Evolutionary conservation across 176 grass and related monocot genomes (phyloP).

Genomic region (Puccinellia tenuiflora): DNA sequence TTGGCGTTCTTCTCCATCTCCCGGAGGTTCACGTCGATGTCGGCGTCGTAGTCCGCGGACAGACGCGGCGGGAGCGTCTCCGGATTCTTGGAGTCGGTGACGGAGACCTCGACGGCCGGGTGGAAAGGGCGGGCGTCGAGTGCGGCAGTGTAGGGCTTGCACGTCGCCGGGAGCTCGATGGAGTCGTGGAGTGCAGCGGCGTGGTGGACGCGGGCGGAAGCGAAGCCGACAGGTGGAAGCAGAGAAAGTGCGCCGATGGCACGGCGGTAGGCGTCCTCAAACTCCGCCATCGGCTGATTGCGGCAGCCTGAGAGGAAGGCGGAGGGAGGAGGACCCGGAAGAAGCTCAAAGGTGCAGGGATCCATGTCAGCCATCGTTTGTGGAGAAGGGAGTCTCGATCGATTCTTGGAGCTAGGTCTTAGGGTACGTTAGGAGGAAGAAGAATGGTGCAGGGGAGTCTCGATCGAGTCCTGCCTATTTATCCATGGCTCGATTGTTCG

Average conservation of each 20-base stretch:
- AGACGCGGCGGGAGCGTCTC: background rate
- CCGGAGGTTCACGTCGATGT: slow-evolving; percentile 26
- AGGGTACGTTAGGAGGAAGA: background rate
- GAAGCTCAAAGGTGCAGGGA: background rate
- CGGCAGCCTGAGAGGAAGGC: too few relatives aligned
- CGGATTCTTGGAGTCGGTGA: background rate
- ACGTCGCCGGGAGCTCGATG: background rate
- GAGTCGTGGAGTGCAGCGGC: background rate
- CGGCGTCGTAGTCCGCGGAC: background rate
- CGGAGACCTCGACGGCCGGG: background rate
- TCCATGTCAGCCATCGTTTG: background rate
- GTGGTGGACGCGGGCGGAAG: background rate
- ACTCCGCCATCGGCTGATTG: too few relatives aligned
- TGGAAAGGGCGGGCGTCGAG: background rate
- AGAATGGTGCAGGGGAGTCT: background rate
- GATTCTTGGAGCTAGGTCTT: background rate
- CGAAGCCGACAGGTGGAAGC: too few relatives aligned
- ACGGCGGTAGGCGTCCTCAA: too few relatives aligned
- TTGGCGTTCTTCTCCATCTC: background rate
- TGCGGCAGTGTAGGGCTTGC: background rate
- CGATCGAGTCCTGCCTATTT: background rate
- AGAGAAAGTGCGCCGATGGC: too few relatives aligned
- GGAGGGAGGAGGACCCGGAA: background rate
- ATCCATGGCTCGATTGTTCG: background rate
- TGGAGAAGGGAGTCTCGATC: background rate